Evolutionary conservation across 108 stramenopile species (phyloP), one percentile per base, ranked within the genome.

Genomic region (Cyclotella baltica): DNA sequence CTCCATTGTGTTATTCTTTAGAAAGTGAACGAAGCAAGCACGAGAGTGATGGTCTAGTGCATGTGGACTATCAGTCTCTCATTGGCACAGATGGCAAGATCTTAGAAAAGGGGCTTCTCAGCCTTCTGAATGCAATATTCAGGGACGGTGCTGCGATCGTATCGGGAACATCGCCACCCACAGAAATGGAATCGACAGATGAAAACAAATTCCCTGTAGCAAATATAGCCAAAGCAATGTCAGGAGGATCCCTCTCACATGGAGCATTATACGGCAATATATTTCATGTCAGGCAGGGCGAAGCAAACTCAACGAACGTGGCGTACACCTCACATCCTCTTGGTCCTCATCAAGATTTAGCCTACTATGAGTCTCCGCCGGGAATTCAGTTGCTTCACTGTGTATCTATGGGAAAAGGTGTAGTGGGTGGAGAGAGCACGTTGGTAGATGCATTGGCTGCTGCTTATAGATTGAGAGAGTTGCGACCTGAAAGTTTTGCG

Each of bases 371-470:
- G 84, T 89, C 88, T 27, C 79, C 86, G 30, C 93, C 93, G 4
- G 89, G 89, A 33, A 62, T 94, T 38, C 93, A 94, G 67, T 70
- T 92, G 28, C 73, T 94, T 61, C 91, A 92, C 75, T 92, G 91
- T 62, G 86, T 85, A 11, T 52, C 65, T 5, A 84, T 79, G 52
- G 82, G 57, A 15, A 28, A 77, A 13, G 68, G 58, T 35, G 80
- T 89, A 1, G 55, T 77, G 2, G 90, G 90, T 19, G 93, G 93
- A 1, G 88, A 90, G 58, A 90, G 89, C 33, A 52, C 84, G 0
- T 70, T 94, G 76, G 81, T 94, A n/a, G 93, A 94, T 80, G 88
- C 75, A 29, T 72, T 94, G 87, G 93, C 93, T 16, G 93, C 93
- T 19, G 93, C 90, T 8, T 78, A 92, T 57, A 73, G 78, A 22